Evolutionary conservation across 495 filamentous ascomycete genomes (phyloP), one percentile per base, ranked within the genome.

Genomic region (Jackrogersella multiformis): DNA sequence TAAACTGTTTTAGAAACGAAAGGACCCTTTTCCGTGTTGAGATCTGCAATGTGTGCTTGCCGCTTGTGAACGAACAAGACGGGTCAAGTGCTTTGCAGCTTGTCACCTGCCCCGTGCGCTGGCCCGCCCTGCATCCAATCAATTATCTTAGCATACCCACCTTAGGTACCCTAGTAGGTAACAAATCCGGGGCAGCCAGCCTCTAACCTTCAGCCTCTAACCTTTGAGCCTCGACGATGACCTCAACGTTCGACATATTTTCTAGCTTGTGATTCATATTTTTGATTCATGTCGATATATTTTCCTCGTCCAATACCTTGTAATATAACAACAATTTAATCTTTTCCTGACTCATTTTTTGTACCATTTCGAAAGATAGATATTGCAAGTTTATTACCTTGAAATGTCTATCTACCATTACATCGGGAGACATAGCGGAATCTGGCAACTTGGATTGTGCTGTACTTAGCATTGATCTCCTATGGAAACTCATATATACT

Each of bases 41-140:
- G 55, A 59, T 59, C 62, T 46, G 54, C 61, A 39, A 24, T 20
- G 20, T 56, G 52, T 41, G 60, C 51, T 64, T 56, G 42, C 52
- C 32, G 55, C 39, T 48, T 55, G 41, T 48, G 39, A 46, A 60
- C 63, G 24, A 20, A 1, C 34, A 30, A 20, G 21, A 52, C 45
- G 36, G 53, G 26, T 42, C 61, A 56, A 64, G 44, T 66, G 41
- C 51, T 67, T 61, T 61, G 58, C 52, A 57, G 38, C 42, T 34
- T 44, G 65, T 58, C 58, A 62, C 34, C n/a, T 68, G 58, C 52
- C 45, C 59, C 53, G 65, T 63, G 57, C 58, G 65, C 13, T 63
- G 65, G 52, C 65, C 18, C 49, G n/a, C 10, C 32, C 38, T 34
- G n/a, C 26, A 48, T 1, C 56, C 63, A 59, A 66, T 54, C 38